Evolutionary conservation across 257 asterid species (phyloP).

Genomic region (Solanum paucissectum): DNA sequence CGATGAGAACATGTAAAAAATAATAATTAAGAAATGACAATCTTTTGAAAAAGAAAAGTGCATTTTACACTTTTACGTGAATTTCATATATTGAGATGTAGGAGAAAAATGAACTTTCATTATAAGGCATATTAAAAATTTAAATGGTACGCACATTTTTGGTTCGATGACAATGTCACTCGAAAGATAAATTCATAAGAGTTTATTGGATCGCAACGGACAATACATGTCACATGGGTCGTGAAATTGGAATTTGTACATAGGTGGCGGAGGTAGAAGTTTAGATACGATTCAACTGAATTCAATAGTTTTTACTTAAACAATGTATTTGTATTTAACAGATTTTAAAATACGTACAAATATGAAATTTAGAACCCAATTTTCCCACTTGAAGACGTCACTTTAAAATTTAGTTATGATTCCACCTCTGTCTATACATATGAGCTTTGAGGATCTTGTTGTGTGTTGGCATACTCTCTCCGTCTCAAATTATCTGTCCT

Average conservation of each 20-base stretch:
- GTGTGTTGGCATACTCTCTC: background rate
- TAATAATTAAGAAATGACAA: background rate
- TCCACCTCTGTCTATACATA: background rate
- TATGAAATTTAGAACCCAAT: background rate
- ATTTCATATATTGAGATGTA: background rate
- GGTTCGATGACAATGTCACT: background rate
- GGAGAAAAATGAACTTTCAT: background rate
- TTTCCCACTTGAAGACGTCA: background rate
- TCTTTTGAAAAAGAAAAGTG: background rate
- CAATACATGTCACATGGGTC: background rate
- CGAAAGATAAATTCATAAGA: background rate
- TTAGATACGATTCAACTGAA: background rate
- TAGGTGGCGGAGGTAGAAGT: fast-evolving
- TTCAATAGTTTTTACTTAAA: background rate
- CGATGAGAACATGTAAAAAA: background rate
- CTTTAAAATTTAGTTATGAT: background rate
- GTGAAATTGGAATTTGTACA: background rate
- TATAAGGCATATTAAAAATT: background rate
- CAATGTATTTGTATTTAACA: fast-evolving
- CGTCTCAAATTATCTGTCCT: background rate
- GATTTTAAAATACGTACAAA: background rate
- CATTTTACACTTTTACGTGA: background rate
- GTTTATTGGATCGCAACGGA: background rate
- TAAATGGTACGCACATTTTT: background rate
- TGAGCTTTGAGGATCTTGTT: background rate